These are phyloP conservation scores for Arthroderma sp. DNA, from an alignment of 2,329 filamentous ascomycete species.

Conservation along the genomic window DNA sequence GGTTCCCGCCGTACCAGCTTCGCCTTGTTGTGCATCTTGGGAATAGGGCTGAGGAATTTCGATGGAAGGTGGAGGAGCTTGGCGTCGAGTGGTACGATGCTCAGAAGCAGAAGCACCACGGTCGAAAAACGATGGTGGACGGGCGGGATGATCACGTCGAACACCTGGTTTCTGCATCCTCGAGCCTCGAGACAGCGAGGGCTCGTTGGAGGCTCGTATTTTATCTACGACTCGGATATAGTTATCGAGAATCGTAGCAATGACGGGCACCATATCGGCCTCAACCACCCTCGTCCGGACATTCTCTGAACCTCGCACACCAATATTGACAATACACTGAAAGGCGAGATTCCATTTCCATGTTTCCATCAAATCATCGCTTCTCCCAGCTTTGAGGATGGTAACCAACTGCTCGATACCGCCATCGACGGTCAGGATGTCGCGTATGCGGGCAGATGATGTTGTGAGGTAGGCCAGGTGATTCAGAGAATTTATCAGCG, in stretches of 20 bases:
- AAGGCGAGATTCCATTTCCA: slow-evolving; percentile 99
- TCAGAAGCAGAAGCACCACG: slow-evolving; percentile 43
- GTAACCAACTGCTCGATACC: slow-evolving; percentile 92
- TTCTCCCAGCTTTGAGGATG: slow-evolving; percentile 93
- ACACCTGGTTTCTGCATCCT: slow-evolving; percentile 18
- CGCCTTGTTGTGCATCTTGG: slow-evolving; percentile 35
- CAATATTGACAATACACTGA: slow-evolving; percentile 98
- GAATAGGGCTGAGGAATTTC: slow-evolving; percentile 53
- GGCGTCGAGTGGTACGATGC: slow-evolving; percentile 54
- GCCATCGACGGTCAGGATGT: slow-evolving; percentile 97
- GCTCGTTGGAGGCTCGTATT: slow-evolving; percentile 59
- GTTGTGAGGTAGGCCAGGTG: slow-evolving; percentile 97
- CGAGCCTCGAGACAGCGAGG: slow-evolving; percentile 12
- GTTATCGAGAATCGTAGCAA: slow-evolving; percentile 94
- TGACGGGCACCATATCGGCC: slow-evolving; percentile 97
- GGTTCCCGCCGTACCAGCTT: slow-evolving; percentile 28
- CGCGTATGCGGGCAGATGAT: slow-evolving; percentile 89
- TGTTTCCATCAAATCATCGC: slow-evolving; percentile 99
- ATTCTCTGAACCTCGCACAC: slow-evolving; percentile 84
- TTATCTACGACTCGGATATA: slow-evolving; percentile 95
- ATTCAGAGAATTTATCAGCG: slow-evolving; percentile 96
- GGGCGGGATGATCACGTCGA: slow-evolving; percentile 20
- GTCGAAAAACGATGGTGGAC: slow-evolving; percentile 23
- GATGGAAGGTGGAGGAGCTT: slow-evolving; percentile 72
- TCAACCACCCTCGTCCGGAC: slow-evolving; percentile 93